Evolutionary conservation across 495 filamentous ascomycete genomes (phyloP).

Genomic region (Polyplosphaeria fusca): DNA sequence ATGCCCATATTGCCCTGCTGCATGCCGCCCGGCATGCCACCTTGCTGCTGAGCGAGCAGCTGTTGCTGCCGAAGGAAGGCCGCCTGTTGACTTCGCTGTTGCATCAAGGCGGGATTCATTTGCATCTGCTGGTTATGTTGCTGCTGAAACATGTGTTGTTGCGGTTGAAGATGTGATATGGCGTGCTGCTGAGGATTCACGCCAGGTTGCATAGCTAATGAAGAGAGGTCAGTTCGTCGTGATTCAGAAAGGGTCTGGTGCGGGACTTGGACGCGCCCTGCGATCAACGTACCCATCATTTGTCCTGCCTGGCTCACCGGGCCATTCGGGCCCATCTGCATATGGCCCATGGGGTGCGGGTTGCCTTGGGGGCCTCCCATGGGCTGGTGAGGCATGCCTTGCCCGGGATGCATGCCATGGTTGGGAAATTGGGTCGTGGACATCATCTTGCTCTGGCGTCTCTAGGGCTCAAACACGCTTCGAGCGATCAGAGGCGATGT

Average conservation of each 20-base stretch:
- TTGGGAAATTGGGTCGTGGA: slow-evolving; percentile 54
- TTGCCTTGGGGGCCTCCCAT: slow-evolving; percentile 70
- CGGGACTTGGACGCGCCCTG: too few relatives aligned
- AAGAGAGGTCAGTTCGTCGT: too few relatives aligned
- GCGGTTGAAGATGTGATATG: slow-evolving; percentile 67
- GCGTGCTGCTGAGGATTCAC: slow-evolving; percentile 68
- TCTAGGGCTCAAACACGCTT: too few relatives aligned
- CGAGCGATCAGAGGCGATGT: too few relatives aligned
- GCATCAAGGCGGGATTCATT: slow-evolving; percentile 26
- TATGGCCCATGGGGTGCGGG: slow-evolving; percentile 65
- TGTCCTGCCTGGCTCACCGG: slow-evolving; percentile 74
- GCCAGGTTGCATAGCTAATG: slow-evolving; percentile 75
- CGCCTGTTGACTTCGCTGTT: slow-evolving; percentile 18
- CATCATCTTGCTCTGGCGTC: slow-evolving; percentile 47
- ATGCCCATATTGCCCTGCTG: slow-evolving; percentile 23
- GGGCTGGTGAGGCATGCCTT: slow-evolving; percentile 71
- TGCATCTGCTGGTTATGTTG: slow-evolving; percentile 40
- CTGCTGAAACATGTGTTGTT: slow-evolving; percentile 43
- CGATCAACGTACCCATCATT: too few relatives aligned
- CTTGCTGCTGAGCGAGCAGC: slow-evolving; percentile 34
- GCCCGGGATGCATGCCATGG: slow-evolving; percentile 54
- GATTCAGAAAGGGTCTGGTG: too few relatives aligned
- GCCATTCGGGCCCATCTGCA: slow-evolving; percentile 70
- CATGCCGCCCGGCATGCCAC: too few relatives aligned
- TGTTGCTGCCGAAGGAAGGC: slow-evolving; percentile 40